phyloP scores from a whole-genome alignment of 768 basidiomycete species.

The Melanogaster broomeanus region DNA sequence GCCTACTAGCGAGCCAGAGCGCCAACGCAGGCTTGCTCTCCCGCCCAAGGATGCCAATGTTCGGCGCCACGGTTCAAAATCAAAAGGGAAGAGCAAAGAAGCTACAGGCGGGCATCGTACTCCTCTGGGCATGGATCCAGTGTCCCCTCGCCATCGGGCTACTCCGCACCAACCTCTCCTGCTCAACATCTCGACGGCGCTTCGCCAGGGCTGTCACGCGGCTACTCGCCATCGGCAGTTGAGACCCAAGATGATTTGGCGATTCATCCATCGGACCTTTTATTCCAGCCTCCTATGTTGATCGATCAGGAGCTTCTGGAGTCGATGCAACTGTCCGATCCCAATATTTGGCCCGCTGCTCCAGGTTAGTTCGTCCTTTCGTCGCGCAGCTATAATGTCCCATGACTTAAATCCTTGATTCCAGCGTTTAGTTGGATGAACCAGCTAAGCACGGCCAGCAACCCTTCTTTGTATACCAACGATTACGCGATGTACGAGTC shows the following conservation, averaged over 20 bases:
- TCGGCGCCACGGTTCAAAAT: slow-evolving; percentile 9
- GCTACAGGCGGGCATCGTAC: background rate
- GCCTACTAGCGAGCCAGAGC: slow-evolving; percentile 63
- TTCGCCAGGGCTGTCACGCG: slow-evolving; percentile 27
- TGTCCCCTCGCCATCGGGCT: slow-evolving; percentile 26
- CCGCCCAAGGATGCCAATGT: slow-evolving; percentile 23
- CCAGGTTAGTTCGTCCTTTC: slow-evolving; percentile 45
- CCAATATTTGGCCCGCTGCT: slow-evolving; percentile 54
- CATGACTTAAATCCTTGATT: background rate
- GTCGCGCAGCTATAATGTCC: background rate
- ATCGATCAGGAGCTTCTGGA: slow-evolving; percentile 64
- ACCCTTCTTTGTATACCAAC: slow-evolving; percentile 19
- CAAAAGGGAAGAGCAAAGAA: slow-evolving; percentile 19
- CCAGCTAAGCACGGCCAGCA: slow-evolving; percentile 23
- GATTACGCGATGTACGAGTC: slow-evolving; percentile 30
- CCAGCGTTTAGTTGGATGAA: slow-evolving; percentile 40
- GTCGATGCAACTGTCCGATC: slow-evolving; percentile 60
- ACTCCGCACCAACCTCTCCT: slow-evolving; percentile 42
- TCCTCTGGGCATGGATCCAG: slow-evolving; percentile 11
- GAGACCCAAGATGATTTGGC: slow-evolving; percentile 9
- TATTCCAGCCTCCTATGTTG: slow-evolving; percentile 54
- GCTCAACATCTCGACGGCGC: slow-evolving; percentile 42
- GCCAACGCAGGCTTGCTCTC: slow-evolving; percentile 24
- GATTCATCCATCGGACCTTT: slow-evolving; percentile 39
- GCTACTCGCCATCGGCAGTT: slow-evolving; percentile 6